phyloP scores from a whole-genome alignment of 192 early-diverging fungal genomes.

The Coemansia sp. region DNA sequence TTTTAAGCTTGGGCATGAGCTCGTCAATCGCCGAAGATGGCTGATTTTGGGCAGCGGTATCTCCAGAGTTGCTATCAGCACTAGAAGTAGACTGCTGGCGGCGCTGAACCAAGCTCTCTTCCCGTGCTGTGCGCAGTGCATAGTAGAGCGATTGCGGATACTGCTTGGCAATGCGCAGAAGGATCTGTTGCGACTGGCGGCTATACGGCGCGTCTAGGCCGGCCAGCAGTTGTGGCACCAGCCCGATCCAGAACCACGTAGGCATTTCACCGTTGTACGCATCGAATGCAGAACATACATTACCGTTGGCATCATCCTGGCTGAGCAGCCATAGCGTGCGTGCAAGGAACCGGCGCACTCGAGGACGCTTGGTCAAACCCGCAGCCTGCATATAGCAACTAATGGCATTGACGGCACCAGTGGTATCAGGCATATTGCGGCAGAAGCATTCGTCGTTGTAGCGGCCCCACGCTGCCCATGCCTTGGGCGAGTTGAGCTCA shows the following conservation, averaged over 20 bases:
- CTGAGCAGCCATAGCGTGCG: constrained; percentile 93
- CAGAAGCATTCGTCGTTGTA: constrained; percentile 92
- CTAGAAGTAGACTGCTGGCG: constrained; percentile 23
- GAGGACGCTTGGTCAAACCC: constrained; percentile 78
- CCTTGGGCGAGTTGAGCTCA: constrained; percentile 84
- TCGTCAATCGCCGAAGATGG: constrained; percentile 71
- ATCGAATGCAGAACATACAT: constrained; percentile 78
- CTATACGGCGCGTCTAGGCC: constrained; percentile 71
- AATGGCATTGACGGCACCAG: constrained; percentile 82
- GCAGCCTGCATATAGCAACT: constrained; percentile 96
- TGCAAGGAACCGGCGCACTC: constrained; percentile 86
- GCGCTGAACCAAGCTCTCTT: constrained; percentile 75
- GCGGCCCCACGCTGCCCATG: constrained; percentile 95
- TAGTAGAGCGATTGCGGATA: constrained; percentile 90
- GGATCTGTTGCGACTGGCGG: constrained; percentile 72
- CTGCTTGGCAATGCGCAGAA: constrained; percentile 92
- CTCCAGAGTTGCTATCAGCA: constrained; percentile 1
- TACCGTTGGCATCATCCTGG: constrained; percentile 75
- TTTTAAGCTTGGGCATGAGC: constrained; percentile 92
- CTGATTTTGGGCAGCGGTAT: constrained; percentile 10
- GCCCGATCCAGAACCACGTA: constrained; percentile 98
- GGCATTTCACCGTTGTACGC: constrained; percentile 88
- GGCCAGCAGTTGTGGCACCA: constrained; percentile 91
- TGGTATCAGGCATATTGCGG: constrained; percentile 76
- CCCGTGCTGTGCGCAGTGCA: constrained; percentile 86